These are phyloP conservation scores for Colletotrichum limetticola DNA, from an alignment of 2,329 filamentous ascomycete genomes.

Conservation along the genomic window DNA sequence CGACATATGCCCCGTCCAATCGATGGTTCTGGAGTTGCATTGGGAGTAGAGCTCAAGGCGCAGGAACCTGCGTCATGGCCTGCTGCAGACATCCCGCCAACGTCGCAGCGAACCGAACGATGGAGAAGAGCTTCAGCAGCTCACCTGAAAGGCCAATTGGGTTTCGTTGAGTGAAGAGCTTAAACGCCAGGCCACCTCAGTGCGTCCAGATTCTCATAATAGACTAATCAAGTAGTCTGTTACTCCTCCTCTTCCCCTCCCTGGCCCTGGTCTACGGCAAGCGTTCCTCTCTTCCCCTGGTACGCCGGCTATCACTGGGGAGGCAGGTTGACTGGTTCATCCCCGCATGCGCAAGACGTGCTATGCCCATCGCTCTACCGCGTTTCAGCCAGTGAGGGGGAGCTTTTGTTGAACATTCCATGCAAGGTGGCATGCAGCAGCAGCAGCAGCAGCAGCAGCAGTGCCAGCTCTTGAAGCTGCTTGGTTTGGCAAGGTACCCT, in stretches of 20 bases:
- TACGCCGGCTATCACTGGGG: not conserved
- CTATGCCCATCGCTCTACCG: slow-evolving; percentile 1
- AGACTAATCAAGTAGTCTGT: not conserved
- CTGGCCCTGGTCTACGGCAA: not conserved
- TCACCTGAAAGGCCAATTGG: not conserved
- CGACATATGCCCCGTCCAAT: slow-evolving; percentile 33
- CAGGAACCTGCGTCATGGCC: slow-evolving; percentile 31
- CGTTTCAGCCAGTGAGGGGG: slow-evolving; percentile 20
- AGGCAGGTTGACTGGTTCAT: slow-evolving; percentile 6
- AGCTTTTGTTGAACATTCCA: not conserved
- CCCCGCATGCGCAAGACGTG: slow-evolving; percentile 20
- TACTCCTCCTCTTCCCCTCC: not conserved
- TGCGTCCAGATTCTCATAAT: not conserved
- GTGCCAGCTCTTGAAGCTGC: not conserved
- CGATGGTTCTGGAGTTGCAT: not conserved
- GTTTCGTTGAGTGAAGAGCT: not conserved
- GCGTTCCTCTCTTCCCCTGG: slow-evolving; percentile 1
- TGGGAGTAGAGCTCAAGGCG: slow-evolving; percentile 32
- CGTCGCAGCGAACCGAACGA: not conserved
- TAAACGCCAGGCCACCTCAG: slow-evolving; percentile 2
- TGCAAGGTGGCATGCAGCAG: not conserved
- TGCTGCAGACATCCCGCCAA: slow-evolving; percentile 13
- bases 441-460: not conserved
- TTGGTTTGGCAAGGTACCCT: slow-evolving; percentile 8
- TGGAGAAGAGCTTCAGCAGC: not conserved